These are phyloP conservation scores for Barnettozyma populi DNA, from an alignment of 805 yeast genomes.

Conservation along the genomic window DNA sequence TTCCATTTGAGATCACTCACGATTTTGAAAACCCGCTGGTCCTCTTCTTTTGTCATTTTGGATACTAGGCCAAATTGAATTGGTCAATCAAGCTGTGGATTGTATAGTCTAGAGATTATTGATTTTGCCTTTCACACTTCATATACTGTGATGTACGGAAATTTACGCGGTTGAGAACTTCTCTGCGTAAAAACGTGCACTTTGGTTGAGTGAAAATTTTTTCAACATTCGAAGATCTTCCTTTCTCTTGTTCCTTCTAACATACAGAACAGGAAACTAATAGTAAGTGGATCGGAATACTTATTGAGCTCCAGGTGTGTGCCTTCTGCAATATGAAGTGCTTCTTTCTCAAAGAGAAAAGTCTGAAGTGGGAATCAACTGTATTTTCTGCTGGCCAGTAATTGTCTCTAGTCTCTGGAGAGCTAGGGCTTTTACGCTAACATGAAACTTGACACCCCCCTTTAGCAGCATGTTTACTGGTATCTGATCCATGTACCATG, in stretches of 20 bases:
- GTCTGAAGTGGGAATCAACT: conserved; percentile 31
- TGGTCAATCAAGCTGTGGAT: not conserved
- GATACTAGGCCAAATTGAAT: not conserved
- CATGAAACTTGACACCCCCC: conserved; percentile 27
- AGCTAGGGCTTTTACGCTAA: conserved; percentile 15
- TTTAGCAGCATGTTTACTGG: conserved; percentile 11
- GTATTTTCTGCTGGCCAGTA: conserved; percentile 15
- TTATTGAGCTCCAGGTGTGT: conserved; percentile 18
- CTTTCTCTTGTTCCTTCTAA: not conserved
- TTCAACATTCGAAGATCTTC: not conserved
- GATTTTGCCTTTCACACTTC: not conserved
- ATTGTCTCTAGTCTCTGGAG: conserved; percentile 16
- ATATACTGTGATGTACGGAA: not conserved
- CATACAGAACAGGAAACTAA: not conserved
- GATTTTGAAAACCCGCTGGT: conserved; percentile 14
- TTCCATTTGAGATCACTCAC: conserved; percentile 8
- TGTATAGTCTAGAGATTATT: not conserved
- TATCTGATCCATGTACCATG: not conserved
- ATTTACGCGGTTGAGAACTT: not conserved
- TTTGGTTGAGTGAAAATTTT: conserved; percentile 7
- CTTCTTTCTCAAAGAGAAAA: conserved; percentile 10
- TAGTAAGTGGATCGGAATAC: conserved; percentile 6
- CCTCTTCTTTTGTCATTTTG: conserved; percentile 11
- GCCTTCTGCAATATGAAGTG: conserved; percentile 1
- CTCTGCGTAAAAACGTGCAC: not conserved